Evolutionary conservation across 2,329 filamentous ascomycete genomes (phyloP).

Genomic region (Hansfordia pulvinata): DNA sequence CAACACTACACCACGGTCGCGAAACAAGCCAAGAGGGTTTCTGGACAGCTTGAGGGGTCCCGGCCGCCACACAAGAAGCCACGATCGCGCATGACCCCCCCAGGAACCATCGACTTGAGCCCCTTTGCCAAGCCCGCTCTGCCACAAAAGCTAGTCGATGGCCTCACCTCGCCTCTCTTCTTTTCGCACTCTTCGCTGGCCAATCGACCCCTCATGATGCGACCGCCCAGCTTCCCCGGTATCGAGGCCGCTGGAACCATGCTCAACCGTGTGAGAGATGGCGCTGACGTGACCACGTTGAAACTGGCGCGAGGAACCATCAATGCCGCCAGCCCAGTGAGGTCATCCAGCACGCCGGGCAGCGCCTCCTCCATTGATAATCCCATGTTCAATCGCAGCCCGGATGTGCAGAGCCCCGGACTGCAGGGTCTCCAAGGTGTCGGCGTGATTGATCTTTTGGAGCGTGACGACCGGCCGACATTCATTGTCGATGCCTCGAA

Average conservation of each 20-base stretch:
- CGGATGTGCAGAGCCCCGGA: constrained; percentile 32
- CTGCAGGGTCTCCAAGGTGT: constrained; percentile 47
- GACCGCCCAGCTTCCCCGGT: constrained; percentile 23
- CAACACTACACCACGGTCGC: too few species aligned
- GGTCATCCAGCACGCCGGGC: constrained; percentile 35
- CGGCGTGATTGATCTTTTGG: constrained; percentile 58
- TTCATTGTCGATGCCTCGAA: constrained; percentile 60
- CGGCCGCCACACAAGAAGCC: constrained; percentile 27
- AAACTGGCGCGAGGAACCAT: constrained; percentile 41
- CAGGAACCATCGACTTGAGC: constrained; percentile 28
- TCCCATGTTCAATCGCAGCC: constrained; percentile 34
- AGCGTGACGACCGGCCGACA: constrained; percentile 63
- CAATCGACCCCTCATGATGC: constrained; percentile 19
- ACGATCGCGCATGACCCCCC: constrained; percentile 30
- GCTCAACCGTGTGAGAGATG: constrained; percentile 30
- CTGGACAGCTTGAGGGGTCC: too few species aligned
- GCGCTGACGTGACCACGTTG: constrained; percentile 37
- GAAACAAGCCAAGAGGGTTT: too few species aligned
- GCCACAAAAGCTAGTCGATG: constrained; percentile 18
- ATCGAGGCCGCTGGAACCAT: constrained; percentile 30
- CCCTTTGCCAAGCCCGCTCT: constrained; percentile 12
- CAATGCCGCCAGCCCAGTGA: constrained; percentile 29
- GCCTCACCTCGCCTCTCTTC: constrained; percentile 35
- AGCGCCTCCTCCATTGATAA: constrained; percentile 40
- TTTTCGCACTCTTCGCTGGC: constrained; percentile 34